Conservation (phyloP, 768 basidiomycete species). For the Pleurotus giganteus region DNA sequence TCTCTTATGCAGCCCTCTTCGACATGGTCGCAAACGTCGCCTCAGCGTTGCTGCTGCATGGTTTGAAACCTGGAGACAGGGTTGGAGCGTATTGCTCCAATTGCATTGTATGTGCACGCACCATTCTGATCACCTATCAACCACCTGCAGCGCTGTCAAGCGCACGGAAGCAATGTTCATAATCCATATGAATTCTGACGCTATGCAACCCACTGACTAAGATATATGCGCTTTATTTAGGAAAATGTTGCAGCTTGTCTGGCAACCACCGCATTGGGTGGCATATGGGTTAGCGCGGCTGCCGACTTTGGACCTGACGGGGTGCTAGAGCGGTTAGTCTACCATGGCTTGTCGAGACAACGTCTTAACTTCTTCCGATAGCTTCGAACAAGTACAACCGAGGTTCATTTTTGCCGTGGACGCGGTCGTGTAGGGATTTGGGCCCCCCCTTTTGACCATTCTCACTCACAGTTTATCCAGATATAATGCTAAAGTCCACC, state of each 20-base stretch:
- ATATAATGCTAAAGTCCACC: constrained; percentile 71
- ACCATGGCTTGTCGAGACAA: constrained; percentile 4
- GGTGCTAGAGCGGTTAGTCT: constrained; percentile 62
- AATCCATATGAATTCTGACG: constrained; percentile 2
- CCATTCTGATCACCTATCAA: constrained; percentile 10
- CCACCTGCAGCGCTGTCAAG: background rate
- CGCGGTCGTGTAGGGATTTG: constrained; percentile 53
- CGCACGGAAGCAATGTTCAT: background rate
- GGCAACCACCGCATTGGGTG: constrained; percentile 54
- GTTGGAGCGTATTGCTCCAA: constrained; percentile 79
- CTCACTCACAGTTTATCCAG: constrained; percentile 30
- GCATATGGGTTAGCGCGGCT: constrained; percentile 82
- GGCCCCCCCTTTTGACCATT: constrained; percentile 5
- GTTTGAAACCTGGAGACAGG: constrained; percentile 62
- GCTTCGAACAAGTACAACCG: constrained; percentile 78
- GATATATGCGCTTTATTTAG: constrained; percentile 26
- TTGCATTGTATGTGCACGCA: constrained; percentile 56
- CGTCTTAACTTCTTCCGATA: constrained; percentile 20
- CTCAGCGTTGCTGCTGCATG: constrained; percentile 51
- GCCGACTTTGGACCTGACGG: constrained; percentile 82
- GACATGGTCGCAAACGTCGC: constrained; percentile 51
- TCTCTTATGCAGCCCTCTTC: constrained; percentile 61
- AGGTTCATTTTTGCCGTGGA: constrained; percentile 72
- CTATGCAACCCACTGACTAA: background rate
- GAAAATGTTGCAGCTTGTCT: constrained; percentile 70